These are phyloP conservation scores for Cyberlindnera lachancei DNA, from an alignment of 805 yeast genomes.

Conservation along the genomic window DNA sequence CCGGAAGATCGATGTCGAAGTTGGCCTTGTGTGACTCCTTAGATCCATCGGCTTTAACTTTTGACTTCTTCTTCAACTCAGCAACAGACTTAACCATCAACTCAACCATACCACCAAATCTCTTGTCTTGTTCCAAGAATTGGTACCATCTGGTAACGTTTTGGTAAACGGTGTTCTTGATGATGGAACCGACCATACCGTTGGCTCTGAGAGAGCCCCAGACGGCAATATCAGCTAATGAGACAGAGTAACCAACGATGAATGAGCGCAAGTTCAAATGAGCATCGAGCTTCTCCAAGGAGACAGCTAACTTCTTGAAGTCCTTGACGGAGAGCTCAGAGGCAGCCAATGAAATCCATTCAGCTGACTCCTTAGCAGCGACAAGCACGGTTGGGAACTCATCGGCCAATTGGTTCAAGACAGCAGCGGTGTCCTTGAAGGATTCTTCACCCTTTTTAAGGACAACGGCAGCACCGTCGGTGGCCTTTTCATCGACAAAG, in stretches of 20 bases:
- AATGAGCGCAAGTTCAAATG: constrained; percentile 83
- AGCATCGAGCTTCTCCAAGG: constrained; percentile 73
- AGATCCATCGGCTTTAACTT: constrained; percentile 34
- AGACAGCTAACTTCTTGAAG: constrained; percentile 74
- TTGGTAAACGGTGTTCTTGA: constrained; percentile 75
- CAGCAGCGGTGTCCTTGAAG: constrained; percentile 33
- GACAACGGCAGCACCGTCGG: constrained; percentile 41
- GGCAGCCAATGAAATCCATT: constrained; percentile 63
- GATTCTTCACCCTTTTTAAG: constrained; percentile 37
- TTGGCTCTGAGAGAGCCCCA: constrained; percentile 96
- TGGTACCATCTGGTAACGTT: constrained; percentile 93
- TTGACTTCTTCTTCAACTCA: constrained; percentile 67
- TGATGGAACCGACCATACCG: constrained; percentile 84
- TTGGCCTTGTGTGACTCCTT: constrained; percentile 91
- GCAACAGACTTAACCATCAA: constrained; percentile 57
- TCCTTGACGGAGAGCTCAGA: constrained; percentile 72
- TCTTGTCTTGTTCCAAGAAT: constrained; percentile 56
- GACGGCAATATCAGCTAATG: constrained; percentile 76
- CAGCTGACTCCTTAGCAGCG: constrained; percentile 32
- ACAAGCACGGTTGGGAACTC: constrained; percentile 40
- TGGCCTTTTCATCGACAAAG: constrained; percentile 66
- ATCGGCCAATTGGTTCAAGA: constrained; percentile 42
- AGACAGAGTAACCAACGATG: constrained; percentile 54
- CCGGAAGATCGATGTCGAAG: constrained; percentile 87
- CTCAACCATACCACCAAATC: constrained; percentile 66